These are phyloP conservation scores for Alternaria novae-zelandiae DNA, from an alignment of 2,329 filamentous ascomycete genomes.

Conservation along the genomic window DNA sequence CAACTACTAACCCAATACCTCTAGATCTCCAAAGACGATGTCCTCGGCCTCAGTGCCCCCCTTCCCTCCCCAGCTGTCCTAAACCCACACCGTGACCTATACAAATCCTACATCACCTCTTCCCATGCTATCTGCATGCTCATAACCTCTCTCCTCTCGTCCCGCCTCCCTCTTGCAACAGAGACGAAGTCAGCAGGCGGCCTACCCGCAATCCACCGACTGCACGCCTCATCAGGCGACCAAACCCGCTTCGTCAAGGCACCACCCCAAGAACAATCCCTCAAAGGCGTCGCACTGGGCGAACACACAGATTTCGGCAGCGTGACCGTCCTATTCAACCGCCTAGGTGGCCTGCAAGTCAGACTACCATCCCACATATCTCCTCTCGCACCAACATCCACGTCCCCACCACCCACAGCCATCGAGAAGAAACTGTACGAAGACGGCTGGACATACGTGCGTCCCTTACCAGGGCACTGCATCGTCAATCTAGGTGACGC, in stretches of 20 bases:
- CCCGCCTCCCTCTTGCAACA: slow-evolving; percentile 49
- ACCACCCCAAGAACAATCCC: slow-evolving; percentile 54
- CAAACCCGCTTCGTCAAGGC: slow-evolving; percentile 62
- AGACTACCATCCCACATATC: slow-evolving; percentile 49
- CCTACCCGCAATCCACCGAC: slow-evolving; percentile 55
- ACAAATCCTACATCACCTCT: slow-evolving; percentile 54
- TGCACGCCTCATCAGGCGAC: slow-evolving; percentile 55
- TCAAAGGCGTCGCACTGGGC: slow-evolving; percentile 54
- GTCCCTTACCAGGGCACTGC: slow-evolving; percentile 57
- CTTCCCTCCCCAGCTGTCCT: slow-evolving; percentile 55
- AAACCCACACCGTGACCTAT: slow-evolving; percentile 40
- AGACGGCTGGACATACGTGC: slow-evolving; percentile 59
- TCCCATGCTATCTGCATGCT: slow-evolving; percentile 56
- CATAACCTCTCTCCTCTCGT: slow-evolving; percentile 54
- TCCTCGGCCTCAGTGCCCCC: slow-evolving; percentile 49
- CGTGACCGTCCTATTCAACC: slow-evolving; percentile 64
- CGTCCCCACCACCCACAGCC: background rate
- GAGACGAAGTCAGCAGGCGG: slow-evolving; percentile 38
- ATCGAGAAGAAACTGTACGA: slow-evolving; percentile 26
- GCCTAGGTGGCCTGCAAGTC: slow-evolving; percentile 62
- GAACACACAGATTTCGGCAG: slow-evolving; percentile 65
- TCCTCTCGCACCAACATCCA: background rate
- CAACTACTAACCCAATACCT: background rate
- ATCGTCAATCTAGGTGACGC: slow-evolving; percentile 59
- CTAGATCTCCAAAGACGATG: slow-evolving; percentile 60